Evolutionary conservation across 2,329 filamentous ascomycete genomes (phyloP).

Genomic region (Colletotrichum brevisporum): DNA sequence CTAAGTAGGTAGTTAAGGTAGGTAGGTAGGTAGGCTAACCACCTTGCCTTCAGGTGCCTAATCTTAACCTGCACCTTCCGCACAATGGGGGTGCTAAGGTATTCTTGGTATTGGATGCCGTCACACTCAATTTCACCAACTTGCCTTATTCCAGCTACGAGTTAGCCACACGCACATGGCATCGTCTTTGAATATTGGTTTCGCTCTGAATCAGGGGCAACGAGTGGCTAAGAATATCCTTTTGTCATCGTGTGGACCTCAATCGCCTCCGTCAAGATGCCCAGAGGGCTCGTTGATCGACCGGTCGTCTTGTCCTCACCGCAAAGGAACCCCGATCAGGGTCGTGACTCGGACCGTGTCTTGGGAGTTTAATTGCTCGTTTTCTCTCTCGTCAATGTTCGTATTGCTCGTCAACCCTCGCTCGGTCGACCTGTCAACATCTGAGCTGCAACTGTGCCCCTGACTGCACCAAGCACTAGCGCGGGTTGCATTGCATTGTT

Average conservation of each 20-base stretch:
- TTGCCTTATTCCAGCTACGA: neutral
- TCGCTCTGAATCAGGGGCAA: slow-evolving; percentile 25
- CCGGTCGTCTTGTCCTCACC: slow-evolving; percentile 17
- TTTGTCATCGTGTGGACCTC: slow-evolving; percentile 1
- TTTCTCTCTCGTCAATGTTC: neutral
- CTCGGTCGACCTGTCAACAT: slow-evolving; percentile 21
- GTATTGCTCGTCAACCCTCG: slow-evolving; percentile 16
- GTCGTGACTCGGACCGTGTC: slow-evolving; percentile 14
- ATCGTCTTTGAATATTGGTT: slow-evolving; percentile 2
- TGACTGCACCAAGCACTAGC: neutral
- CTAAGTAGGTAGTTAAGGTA: too few species aligned
- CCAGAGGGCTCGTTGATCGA: slow-evolving; percentile 7
- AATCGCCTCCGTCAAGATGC: slow-evolving; percentile 1
- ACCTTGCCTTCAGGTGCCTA: neutral
- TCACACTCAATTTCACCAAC: slow-evolving; percentile 11
- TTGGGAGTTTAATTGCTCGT: neutral
- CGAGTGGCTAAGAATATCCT: slow-evolving; percentile 13
- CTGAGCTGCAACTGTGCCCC: slow-evolving; percentile 8
- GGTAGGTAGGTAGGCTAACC: too few species aligned
- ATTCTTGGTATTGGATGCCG: slow-evolving; percentile 2
- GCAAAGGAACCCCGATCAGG: neutral
- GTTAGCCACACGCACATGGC: neutral
- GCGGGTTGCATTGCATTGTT: slow-evolving; percentile 25
- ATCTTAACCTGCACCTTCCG: neutral
- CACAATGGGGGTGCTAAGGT: neutral